Evolutionary conservation across 768 basidiomycete genomes (phyloP).

Genomic region (Trametes coccinea): DNA sequence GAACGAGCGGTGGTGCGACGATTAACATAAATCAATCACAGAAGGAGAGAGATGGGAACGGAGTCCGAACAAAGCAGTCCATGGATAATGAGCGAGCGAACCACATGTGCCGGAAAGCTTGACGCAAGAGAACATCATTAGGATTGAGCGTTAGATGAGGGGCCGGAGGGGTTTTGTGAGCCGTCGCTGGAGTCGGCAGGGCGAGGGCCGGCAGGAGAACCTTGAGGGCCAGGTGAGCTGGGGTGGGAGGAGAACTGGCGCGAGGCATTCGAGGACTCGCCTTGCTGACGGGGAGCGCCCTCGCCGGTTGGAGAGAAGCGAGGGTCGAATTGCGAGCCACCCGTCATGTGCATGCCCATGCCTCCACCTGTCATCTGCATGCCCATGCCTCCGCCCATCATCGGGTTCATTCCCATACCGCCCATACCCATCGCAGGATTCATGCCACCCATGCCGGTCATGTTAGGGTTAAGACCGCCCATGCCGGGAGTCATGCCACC

Average conservation of each 20-base stretch:
- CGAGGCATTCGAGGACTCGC: constrained; percentile 1
- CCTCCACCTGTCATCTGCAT: constrained; percentile 9
- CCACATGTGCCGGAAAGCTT: background rate
- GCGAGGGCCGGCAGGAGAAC: constrained; percentile 24
- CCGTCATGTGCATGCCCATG: constrained; percentile 41
- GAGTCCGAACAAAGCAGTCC: constrained; percentile 1
- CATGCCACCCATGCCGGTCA: constrained; percentile 14
- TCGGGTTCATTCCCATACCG: constrained; percentile 22
- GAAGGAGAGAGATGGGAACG: background rate
- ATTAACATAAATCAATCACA: background rate
- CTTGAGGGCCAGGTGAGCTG: constrained; percentile 24
- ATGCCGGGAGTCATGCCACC: constrained; percentile 39
- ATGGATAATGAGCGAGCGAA: constrained; percentile 7
- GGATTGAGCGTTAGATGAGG: constrained; percentile 12
- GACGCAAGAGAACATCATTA: too few relatives aligned
- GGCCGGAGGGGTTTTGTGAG: constrained; percentile 9
- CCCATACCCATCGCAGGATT: constrained; percentile 21
- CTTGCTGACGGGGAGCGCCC: constrained; percentile 17
- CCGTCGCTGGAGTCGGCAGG: constrained; percentile 18
- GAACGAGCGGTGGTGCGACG: background rate
- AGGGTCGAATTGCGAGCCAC: constrained; percentile 59
- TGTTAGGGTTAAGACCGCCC: constrained; percentile 19
- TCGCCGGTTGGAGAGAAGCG: constrained; percentile 46
- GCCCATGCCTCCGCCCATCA: constrained; percentile 17
- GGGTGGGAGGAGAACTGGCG: constrained; percentile 23